Percentiles rank a stretch among this genome's conserved stretches.
Evolutionary conservation across 495 filamentous ascomycete species (phyloP).

Genomic region (Aspergillus baeticus): DNA sequence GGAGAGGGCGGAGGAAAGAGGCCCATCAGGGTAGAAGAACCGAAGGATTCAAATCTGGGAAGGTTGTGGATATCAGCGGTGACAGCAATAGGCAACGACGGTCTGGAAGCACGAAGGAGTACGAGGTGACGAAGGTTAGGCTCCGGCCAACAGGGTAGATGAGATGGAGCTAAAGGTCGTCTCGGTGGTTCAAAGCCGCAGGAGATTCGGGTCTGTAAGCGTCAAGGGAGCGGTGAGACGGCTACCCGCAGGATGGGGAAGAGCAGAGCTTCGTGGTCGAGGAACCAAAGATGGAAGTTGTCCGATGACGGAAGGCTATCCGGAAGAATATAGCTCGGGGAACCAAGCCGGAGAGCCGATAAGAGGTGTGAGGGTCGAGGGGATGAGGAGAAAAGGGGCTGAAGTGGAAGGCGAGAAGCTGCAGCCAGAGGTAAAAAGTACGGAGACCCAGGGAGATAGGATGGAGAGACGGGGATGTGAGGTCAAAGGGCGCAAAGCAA

Average conservation of each 20-base stretch:
- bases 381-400: slow-evolving; percentile 1
- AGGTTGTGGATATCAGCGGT: slow-evolving; percentile 8
- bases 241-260: slow-evolving; percentile 13
- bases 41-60: slow-evolving; percentile 11
- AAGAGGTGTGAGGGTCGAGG: slow-evolving; percentile 17
- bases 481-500: slow-evolving; percentile 29
- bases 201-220: slow-evolving; percentile 9
- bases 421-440: slow-evolving; percentile 2
- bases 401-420: slow-evolving; percentile 11
- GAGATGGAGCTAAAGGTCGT: background rate
- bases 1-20: slow-evolving; percentile 20
- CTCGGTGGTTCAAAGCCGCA: background rate
- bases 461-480: slow-evolving; percentile 21
- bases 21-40: slow-evolving; percentile 39
- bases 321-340: slow-evolving; percentile 7
- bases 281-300: slow-evolving; percentile 6
- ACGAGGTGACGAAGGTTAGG: background rate
- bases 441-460: slow-evolving; percentile 8
- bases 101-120: slow-evolving; percentile 4
- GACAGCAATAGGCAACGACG: slow-evolving; percentile 9
- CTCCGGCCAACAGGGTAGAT: background rate
- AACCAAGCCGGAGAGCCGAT: slow-evolving; percentile 10
- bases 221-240: slow-evolving; percentile 33
- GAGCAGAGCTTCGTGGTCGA: slow-evolving; percentile 12
- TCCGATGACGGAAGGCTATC: slow-evolving; percentile 7